phyloP scores from a whole-genome alignment of 352 stramenopile genomes.

The Phytophthora vignae region DNA sequence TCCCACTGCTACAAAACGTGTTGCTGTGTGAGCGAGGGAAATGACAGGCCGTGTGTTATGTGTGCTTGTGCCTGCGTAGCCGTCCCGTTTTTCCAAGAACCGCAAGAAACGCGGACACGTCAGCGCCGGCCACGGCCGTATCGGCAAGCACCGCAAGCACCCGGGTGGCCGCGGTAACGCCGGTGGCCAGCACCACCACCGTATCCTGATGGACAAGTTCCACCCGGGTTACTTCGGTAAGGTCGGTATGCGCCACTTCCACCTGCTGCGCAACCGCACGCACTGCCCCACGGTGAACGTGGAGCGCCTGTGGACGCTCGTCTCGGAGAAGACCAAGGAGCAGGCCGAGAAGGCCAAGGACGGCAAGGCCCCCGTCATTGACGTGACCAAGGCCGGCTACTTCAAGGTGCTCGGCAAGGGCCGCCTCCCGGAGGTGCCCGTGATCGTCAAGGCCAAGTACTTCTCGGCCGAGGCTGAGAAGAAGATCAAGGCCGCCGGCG shows the following conservation, averaged over 20 bases:
- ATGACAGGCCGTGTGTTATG: slow-evolving; percentile 61
- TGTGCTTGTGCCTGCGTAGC: slow-evolving; percentile 67
- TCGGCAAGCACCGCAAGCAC: slow-evolving; percentile 99
- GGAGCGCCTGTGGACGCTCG: slow-evolving; percentile 99
- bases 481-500: slow-evolving; percentile 99
- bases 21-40: slow-evolving; percentile 20
- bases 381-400: slow-evolving; percentile 97
- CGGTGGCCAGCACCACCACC: slow-evolving; percentile 99
- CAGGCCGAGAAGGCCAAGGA: slow-evolving; percentile 94
- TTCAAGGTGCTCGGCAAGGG: slow-evolving; percentile 99
- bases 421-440: slow-evolving; percentile 95
- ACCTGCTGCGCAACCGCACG: slow-evolving; percentile 96
- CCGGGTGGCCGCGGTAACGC: slow-evolving; percentile 99
- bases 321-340: slow-evolving; percentile 98
- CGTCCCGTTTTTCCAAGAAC: slow-evolving; percentile 96
- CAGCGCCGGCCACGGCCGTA: slow-evolving; percentile 98
- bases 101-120: slow-evolving; percentile 99
- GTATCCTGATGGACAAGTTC: slow-evolving; percentile 99
- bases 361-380: slow-evolving; percentile 99
- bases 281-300: slow-evolving; percentile 99
- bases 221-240: slow-evolving; percentile 99
- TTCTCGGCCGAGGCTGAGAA: slow-evolving; percentile 99
- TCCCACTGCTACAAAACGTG: not conserved
- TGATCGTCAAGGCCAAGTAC: slow-evolving; percentile 99
- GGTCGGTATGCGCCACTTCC: slow-evolving; percentile 99